Evolutionary conservation across 768 basidiomycete genomes (phyloP), one percentile per base, ranked within the genome.

Genomic region (Agrocybe chaxingu): DNA sequence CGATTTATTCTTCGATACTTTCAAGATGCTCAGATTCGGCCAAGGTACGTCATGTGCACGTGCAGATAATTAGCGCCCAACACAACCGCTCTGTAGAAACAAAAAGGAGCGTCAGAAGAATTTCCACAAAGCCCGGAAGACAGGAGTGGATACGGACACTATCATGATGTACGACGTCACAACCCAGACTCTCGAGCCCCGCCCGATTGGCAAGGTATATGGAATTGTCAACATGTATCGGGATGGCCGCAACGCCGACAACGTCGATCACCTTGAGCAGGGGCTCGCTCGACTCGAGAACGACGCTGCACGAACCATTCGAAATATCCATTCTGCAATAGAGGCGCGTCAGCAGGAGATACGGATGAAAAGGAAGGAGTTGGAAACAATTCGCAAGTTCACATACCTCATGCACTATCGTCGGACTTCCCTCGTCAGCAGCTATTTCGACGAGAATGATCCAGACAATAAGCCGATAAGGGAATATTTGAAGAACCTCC

Each of bases 361-460:
- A 24, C 41, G 13, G 31, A 36, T 63, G 29, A 54, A 49, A 12
- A 54, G 64, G 7, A 58, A 47, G 30, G 41, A 54, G 3, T 38
- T 67, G 12, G 57, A 63, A 36, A 36, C 45, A 10, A 52, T 67
- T 10, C 55, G 60, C 7, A 68, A 66, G 52, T 69, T 68, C 47
- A 45, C 65, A 1, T 66, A 60, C 46, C 16, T 69, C 37, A 63
- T 69, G 67, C 62, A 67, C 18, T 63, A 60, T 45, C 65, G 66
- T 8, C 38, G 45, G 18, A 42, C 30, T 1, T 49, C 43, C 7
- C 57, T 52, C 11, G 45, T 53, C n/a, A 29, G 34, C 29, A 43
- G 16, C 7, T 66, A 63, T 44, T 66, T 62, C 8, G 48, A 62
- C 33, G 62, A 53, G 12, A 54, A 58, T 37, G 51, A 57, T 13